Conservation (phyloP, 2,329 filamentous ascomycete species). For the Cercospora sesami region DNA sequence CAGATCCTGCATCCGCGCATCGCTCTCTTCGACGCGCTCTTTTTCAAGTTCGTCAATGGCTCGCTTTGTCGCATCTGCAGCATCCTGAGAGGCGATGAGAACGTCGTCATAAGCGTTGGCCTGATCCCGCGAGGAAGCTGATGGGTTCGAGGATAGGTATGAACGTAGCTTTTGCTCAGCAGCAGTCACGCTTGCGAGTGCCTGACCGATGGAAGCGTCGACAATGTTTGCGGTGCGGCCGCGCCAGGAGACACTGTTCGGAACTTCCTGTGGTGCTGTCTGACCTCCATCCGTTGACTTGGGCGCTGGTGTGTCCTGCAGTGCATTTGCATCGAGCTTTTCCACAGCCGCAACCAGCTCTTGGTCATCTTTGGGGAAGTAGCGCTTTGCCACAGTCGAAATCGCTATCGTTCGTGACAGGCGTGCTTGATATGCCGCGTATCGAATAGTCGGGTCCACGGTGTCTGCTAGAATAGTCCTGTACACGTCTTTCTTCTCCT, state of each 20-base stretch:
- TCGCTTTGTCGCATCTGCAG: slow-evolving; percentile 87
- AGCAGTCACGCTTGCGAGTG: slow-evolving; percentile 67
- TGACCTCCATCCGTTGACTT: slow-evolving; percentile 32
- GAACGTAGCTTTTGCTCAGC: slow-evolving; percentile 55
- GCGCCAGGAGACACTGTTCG: slow-evolving; percentile 81
- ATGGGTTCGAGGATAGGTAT: slow-evolving; percentile 47
- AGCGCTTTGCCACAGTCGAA: slow-evolving; percentile 72
- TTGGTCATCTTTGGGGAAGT: slow-evolving; percentile 68
- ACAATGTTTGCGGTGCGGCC: slow-evolving; percentile 83
- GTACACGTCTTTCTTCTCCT: slow-evolving; percentile 72
- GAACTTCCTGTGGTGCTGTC: slow-evolving; percentile 49
- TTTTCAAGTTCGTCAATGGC: slow-evolving; percentile 85
- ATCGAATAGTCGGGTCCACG: slow-evolving; percentile 89
- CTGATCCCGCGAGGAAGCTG: slow-evolving; percentile 58
- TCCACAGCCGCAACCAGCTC: slow-evolving; percentile 67
- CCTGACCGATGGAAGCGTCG: slow-evolving; percentile 85
- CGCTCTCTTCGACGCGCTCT: slow-evolving; percentile 80
- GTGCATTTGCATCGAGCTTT: slow-evolving; percentile 65
- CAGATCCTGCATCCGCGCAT: slow-evolving; percentile 84
- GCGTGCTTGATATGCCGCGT: slow-evolving; percentile 88
- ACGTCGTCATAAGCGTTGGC: slow-evolving; percentile 89
- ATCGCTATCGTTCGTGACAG: slow-evolving; percentile 83
- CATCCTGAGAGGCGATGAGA: slow-evolving; percentile 86
- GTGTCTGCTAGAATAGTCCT: slow-evolving; percentile 83
- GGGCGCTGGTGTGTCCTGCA: slow-evolving; percentile 55